A percentile compares a stretch with the other conserved stretches of the same genome.
These are phyloP conservation scores for Penicillium mononematosum DNA, from an alignment of 495 filamentous ascomycete genomes.

Conservation along the genomic window DNA sequence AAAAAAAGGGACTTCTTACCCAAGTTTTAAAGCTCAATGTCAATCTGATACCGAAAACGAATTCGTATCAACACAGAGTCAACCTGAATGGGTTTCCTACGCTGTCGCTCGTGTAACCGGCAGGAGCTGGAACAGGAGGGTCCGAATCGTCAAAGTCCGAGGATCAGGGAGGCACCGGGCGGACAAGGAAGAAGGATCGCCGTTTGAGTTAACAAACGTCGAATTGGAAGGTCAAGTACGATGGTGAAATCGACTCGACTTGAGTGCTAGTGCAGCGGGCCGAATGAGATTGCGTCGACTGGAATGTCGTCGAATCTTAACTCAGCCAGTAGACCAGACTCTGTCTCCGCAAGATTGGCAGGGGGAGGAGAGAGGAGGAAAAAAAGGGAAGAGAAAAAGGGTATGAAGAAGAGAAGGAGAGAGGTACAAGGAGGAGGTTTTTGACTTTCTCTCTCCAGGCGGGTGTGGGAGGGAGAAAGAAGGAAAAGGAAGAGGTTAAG, in stretches of 20 bases:
- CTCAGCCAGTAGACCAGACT: conserved; percentile 37
- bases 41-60: conserved; percentile 24
- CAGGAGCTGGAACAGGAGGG: conserved; percentile 46
- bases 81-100: conserved; percentile 35
- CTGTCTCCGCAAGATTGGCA: conserved; percentile 52
- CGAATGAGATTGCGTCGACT: conserved; percentile 32
- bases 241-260: conserved; percentile 50
- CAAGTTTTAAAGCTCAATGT: conserved; percentile 33
- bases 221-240: conserved; percentile 41
- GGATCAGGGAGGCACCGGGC: conserved; percentile 38
- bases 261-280: conserved; percentile 38
- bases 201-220: conserved; percentile 54
- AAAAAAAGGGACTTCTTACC: conserved; percentile 32
- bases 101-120: conserved; percentile 48
- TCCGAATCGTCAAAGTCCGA: conserved; percentile 35
- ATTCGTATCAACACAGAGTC: conserved; percentile 28
- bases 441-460: conserved; percentile 51
- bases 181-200: conserved; percentile 35
- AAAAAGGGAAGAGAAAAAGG: conserved; percentile 57
- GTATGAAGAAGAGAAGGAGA: conserved; percentile 38
- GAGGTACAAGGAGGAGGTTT: conserved; percentile 38
- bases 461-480: conserved; percentile 46
- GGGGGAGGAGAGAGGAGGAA: conserved; percentile 46
- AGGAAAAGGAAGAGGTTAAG: conserved; percentile 37
- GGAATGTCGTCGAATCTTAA: conserved; percentile 24